Evolutionary conservation across 108 stramenopile species (phyloP).

Genomic region (Licmophora abbreviata): DNA sequence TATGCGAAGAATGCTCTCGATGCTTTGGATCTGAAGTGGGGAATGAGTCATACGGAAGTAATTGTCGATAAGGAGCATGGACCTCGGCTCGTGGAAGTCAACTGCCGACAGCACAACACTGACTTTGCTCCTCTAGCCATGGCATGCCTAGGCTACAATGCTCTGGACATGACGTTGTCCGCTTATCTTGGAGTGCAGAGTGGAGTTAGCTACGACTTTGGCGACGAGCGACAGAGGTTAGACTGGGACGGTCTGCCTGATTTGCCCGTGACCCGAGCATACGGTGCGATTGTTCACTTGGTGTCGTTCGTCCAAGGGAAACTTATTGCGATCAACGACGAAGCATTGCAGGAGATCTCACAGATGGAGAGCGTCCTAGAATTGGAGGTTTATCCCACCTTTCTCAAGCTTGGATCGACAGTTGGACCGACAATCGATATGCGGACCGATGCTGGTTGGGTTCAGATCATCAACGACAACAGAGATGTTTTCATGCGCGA

Average conservation of each 20-base stretch:
- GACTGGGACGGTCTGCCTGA: constrained; percentile 53
- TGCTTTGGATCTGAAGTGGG: constrained; percentile 63
- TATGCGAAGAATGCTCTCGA: constrained; percentile 44
- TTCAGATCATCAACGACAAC: constrained; percentile 72
- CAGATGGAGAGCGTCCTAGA: constrained; percentile 61
- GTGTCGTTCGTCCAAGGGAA: constrained; percentile 47
- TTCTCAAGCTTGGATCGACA: constrained; percentile 37
- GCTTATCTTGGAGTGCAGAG: constrained; percentile 55
- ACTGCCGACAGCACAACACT: constrained; percentile 84
- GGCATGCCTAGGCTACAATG: constrained; percentile 78
- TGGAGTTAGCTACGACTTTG: constrained; percentile 10
- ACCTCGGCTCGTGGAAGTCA: constrained; percentile 75
- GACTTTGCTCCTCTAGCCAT: constrained; percentile 71
- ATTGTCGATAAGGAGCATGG: constrained; percentile 41
- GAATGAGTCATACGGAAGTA: constrained; percentile 71
- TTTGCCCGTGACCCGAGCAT: constrained; percentile 37
- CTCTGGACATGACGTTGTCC: constrained; percentile 60
- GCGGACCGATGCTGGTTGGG: constrained; percentile 76
- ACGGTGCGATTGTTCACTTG: constrained; percentile 74
- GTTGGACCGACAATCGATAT: constrained; percentile 66
- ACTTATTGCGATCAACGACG: constrained; percentile 33
- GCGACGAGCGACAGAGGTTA: constrained; percentile 19
- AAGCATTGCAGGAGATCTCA: constrained; percentile 54
- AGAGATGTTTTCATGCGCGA: constrained; percentile 43
- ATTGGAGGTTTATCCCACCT: constrained; percentile 59